Evolutionary conservation across 805 yeast species (phyloP).

Genomic region (Starmera pachycereana): DNA sequence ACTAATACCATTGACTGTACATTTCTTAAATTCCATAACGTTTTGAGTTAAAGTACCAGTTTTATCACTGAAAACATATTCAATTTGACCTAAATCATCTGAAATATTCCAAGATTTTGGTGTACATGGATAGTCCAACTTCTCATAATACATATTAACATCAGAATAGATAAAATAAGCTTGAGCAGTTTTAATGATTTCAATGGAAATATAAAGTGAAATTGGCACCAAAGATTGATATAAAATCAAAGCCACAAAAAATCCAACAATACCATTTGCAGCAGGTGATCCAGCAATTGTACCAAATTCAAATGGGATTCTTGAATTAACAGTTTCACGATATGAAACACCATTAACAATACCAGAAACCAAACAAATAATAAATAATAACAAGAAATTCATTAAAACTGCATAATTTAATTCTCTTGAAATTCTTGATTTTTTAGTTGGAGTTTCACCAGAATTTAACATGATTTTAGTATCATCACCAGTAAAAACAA

Average conservation of each 20-base stretch:
- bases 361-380: slow-evolving; percentile 62
- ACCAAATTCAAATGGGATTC: slow-evolving; percentile 60
- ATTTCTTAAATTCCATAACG: slow-evolving; percentile 77
- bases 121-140: slow-evolving; percentile 68
- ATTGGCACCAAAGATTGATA: slow-evolving; percentile 79
- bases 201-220: slow-evolving; percentile 72
- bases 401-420: slow-evolving; percentile 59
- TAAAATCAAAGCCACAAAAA: slow-evolving; percentile 66
- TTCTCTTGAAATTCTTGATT: slow-evolving; percentile 63
- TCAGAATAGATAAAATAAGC: slow-evolving; percentile 75
- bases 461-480: slow-evolving; percentile 76
- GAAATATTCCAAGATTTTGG: slow-evolving; percentile 82
- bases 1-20: slow-evolving; percentile 61
- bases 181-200: slow-evolving; percentile 73
- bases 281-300: slow-evolving; percentile 58
- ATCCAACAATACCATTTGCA: slow-evolving; percentile 58
- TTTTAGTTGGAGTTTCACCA: slow-evolving; percentile 71
- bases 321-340: slow-evolving; percentile 32
- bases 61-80: slow-evolving; percentile 75
- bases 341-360: slow-evolving; percentile 63
- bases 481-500: slow-evolving; percentile 67
- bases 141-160: slow-evolving; percentile 56
- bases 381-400: slow-evolving; percentile 54
- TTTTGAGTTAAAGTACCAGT: slow-evolving; percentile 81
- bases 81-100: slow-evolving; percentile 81